Percentiles rank a stretch among this genome's conserved stretches.
Conservation (phyloP, 2,329 filamentous ascomycete genomes). For the Pseudogymnoascus sp. region DNA sequence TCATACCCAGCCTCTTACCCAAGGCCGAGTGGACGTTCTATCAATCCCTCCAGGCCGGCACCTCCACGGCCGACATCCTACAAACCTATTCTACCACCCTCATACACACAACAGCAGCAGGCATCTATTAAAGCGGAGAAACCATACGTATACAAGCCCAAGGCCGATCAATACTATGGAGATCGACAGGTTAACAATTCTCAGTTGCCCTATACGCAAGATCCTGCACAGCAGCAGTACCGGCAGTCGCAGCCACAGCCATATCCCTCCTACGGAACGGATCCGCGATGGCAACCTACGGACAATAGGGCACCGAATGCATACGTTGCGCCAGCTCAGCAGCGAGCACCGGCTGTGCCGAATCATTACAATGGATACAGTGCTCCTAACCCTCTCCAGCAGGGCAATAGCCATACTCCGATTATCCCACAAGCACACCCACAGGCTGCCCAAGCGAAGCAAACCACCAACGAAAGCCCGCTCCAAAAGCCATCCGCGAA, state of each 20-base stretch:
- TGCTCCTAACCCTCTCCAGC: background rate
- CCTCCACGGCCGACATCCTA: slow-evolving; percentile 20
- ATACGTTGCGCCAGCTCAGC: background rate
- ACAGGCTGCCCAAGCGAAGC: background rate
- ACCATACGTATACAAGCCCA: slow-evolving; percentile 48
- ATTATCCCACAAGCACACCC: background rate
- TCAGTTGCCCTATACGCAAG: slow-evolving; percentile 29
- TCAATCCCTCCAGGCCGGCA: slow-evolving; percentile 28
- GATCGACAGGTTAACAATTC: slow-evolving; percentile 28
- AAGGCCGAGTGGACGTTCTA: slow-evolving; percentile 17
- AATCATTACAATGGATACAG: background rate
- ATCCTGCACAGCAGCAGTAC: slow-evolving; percentile 14
- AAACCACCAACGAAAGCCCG: background rate
- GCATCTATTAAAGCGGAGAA: slow-evolving; percentile 33
- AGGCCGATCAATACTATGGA: slow-evolving; percentile 22
- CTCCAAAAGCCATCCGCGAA: background rate
- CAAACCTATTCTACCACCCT: slow-evolving; percentile 17
- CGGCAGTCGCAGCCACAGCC: slow-evolving; percentile 17
- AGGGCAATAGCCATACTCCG: background rate
- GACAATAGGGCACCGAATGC: background rate
- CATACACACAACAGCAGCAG: background rate
- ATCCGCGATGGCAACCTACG: slow-evolving; percentile 21
- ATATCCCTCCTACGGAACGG: slow-evolving; percentile 22
- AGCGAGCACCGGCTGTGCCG: background rate
- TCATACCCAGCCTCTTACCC: slow-evolving; percentile 29